phyloP scores from a whole-genome alignment of 352 stramenopile genomes.

The Phytophthora uliginosa region DNA sequence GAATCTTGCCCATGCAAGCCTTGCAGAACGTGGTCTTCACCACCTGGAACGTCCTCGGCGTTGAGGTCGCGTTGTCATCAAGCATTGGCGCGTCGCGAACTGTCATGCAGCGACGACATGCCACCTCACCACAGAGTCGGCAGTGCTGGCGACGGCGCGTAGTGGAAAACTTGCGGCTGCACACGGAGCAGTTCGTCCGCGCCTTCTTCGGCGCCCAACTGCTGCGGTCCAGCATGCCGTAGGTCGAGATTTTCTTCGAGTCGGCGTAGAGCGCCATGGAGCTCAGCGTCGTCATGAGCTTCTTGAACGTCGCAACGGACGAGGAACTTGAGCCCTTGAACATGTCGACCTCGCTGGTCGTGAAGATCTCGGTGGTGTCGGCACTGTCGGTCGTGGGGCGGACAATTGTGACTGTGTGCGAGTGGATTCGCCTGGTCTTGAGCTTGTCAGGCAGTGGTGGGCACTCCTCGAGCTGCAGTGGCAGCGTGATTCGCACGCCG shows the following conservation, averaged over 20 bases:
- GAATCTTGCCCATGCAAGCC: constrained; percentile 63
- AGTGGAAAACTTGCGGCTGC: constrained; percentile 64
- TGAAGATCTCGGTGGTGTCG: constrained; percentile 65
- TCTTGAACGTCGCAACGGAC: constrained; percentile 43
- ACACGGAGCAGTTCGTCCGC: constrained; percentile 61
- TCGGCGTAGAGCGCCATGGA: constrained; percentile 72
- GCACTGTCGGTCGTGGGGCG: constrained; percentile 44
- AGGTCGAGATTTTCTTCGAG: constrained; percentile 68
- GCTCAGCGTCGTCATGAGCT: constrained; percentile 62
- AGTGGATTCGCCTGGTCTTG: constrained; percentile 65
- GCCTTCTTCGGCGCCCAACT: constrained; percentile 66
- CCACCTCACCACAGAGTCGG: constrained; percentile 81
- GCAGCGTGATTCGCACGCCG: constrained; percentile 75
- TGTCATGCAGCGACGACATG: constrained; percentile 75
- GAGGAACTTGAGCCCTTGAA: constrained; percentile 39
- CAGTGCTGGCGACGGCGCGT: constrained; percentile 81
- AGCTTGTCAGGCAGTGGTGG: constrained; percentile 55
- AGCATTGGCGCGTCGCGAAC: constrained; percentile 54
- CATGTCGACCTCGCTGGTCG: constrained; percentile 65
- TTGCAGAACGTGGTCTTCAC: constrained; percentile 74
- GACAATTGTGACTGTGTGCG: constrained; percentile 69
- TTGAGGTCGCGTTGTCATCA: constrained; percentile 25
- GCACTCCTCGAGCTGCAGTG: constrained; percentile 70
- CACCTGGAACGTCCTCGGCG: constrained; percentile 56
- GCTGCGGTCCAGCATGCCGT: constrained; percentile 55